Percentiles rank a stretch among this genome's conserved stretches.
These are phyloP conservation scores for Lachancea waltii DNA, from an alignment of 805 yeast genomes.

Conservation along the genomic window DNA sequence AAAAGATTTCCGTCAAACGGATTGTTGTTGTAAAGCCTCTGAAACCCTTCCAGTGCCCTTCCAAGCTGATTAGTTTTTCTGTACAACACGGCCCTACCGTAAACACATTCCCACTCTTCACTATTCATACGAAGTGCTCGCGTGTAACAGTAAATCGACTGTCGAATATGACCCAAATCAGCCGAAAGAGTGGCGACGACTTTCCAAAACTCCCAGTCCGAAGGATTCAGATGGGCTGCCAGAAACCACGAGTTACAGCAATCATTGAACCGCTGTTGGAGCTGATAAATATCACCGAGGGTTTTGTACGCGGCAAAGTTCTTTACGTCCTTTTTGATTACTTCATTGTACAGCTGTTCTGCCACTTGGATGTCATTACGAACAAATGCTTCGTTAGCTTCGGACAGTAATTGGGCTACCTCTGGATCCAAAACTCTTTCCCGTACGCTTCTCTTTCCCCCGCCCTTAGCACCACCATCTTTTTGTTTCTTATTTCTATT, in stretches of 20 bases:
- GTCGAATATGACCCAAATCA: constrained; percentile 61
- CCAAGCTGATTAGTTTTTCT: constrained; percentile 59
- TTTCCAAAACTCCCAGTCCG: constrained; percentile 74
- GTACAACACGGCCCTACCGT: constrained; percentile 61
- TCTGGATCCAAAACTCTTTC: constrained; percentile 60
- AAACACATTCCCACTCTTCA: constrained; percentile 48
- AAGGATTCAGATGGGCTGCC: constrained; percentile 71
- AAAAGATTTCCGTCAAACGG: constrained; percentile 58
- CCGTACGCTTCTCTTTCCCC: constrained; percentile 28
- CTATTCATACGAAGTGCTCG: constrained; percentile 49
- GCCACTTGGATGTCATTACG: constrained; percentile 54
- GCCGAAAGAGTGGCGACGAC: constrained; percentile 63
- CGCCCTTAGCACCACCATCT: constrained; percentile 25
- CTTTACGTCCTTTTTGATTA: constrained; percentile 68
- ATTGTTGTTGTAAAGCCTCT: constrained; percentile 45
- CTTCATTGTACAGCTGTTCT: constrained; percentile 53
- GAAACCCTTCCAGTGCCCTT: constrained; percentile 69
- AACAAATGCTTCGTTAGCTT: constrained; percentile 79
- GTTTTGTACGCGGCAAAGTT: constrained; percentile 83
- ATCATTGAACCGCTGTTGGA: constrained; percentile 59
- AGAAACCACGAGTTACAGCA: constrained; percentile 76
- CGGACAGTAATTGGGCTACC: constrained; percentile 55
- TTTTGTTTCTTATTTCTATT: constrained; percentile 31
- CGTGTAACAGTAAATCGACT: constrained; percentile 73
- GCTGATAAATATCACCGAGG: constrained; percentile 73